Conservation (phyloP, 129 eudicot species). For the Centella asiatica region DNA sequence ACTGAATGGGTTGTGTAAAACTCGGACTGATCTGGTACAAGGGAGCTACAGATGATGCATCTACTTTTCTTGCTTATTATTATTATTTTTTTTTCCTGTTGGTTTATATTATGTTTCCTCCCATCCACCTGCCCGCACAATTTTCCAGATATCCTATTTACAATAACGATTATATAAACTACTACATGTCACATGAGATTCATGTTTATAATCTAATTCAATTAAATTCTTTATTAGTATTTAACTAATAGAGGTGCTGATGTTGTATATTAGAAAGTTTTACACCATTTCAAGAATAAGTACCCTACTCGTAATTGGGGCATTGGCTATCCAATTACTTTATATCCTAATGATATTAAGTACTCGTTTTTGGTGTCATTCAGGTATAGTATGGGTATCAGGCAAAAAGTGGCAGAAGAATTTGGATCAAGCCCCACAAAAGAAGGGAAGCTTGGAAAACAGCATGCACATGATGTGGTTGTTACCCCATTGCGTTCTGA, state of each 20-base stretch:
- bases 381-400: slow-evolving; percentile 98
- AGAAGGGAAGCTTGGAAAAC: slow-evolving; percentile 84
- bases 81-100: not conserved
- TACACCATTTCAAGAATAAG: too few species aligned
- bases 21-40: not conserved
- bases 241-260: too few species aligned
- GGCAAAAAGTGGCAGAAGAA: slow-evolving; percentile 87
- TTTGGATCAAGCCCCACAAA: slow-evolving; percentile 76
- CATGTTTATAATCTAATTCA: too few species aligned
- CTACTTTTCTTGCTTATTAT: not conserved
- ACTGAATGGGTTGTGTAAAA: not conserved
- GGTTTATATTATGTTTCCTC: not conserved
- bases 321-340: too few species aligned
- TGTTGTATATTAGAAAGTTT: too few species aligned
- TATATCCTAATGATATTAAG: not conserved
- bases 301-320: too few species aligned
- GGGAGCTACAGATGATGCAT: too few species aligned
- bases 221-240: too few species aligned
- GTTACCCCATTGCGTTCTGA: slow-evolving; percentile 67
- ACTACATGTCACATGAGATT: too few species aligned
- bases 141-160: too few species aligned
- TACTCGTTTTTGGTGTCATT: slow-evolving; percentile 11
- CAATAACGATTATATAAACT: too few species aligned
- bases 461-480: slow-evolving; percentile 70
- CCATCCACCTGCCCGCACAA: too few species aligned